Conservation (phyloP, 1,284 basidiomycete genomes). For the Mycosarcoma maydis region DNA sequence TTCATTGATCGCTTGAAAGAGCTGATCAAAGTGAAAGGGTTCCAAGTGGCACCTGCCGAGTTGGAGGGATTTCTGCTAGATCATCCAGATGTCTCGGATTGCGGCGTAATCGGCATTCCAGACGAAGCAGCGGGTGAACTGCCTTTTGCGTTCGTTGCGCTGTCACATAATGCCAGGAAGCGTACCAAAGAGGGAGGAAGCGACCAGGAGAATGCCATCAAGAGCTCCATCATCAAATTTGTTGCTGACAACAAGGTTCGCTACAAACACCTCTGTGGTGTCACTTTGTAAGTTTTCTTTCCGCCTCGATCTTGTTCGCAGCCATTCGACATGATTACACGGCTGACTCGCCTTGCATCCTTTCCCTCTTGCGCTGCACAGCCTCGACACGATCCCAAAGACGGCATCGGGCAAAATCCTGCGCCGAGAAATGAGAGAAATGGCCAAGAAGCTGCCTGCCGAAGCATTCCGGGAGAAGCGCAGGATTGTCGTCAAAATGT, state of each 20-base stretch:
- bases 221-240: constrained; percentile 69
- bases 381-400: constrained; percentile 54
- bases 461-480: constrained; percentile 31
- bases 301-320: neutral
- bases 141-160: constrained; percentile 78
- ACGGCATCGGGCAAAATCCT: constrained; percentile 57
- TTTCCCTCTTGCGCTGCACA: constrained; percentile 11
- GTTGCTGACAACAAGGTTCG: constrained; percentile 76
- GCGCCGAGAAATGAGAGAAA: constrained; percentile 47
- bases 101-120: constrained; percentile 78
- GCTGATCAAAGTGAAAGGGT: constrained; percentile 67
- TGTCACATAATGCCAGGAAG: constrained; percentile 69
- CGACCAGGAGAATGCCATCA: constrained; percentile 27
- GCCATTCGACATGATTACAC: neutral
- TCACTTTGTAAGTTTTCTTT: constrained; percentile 50
- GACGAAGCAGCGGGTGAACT: constrained; percentile 83
- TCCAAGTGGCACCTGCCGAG: constrained; percentile 68
- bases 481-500: constrained; percentile 31
- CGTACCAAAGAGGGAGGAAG: constrained; percentile 70
- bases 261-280: constrained; percentile 78
- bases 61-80: constrained; percentile 79
- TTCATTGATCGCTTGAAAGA: constrained; percentile 64
- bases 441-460: constrained; percentile 45
- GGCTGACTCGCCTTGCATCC: neutral
- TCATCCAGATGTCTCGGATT: constrained; percentile 76